Evolutionary conservation across 176 grass and related monocot species (phyloP).

Genomic region (Juncus effusus): DNA sequence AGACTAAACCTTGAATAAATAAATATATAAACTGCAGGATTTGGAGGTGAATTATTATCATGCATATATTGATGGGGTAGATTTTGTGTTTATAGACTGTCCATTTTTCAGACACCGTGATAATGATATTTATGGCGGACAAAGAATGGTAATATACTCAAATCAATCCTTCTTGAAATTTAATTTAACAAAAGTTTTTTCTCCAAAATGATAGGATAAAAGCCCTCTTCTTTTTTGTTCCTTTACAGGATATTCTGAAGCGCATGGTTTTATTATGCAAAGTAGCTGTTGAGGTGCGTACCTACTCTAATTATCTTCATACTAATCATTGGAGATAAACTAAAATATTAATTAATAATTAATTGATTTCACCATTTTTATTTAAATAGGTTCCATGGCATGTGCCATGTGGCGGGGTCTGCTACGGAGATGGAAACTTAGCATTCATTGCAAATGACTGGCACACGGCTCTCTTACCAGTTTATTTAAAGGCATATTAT

Average conservation of each 20-base stretch:
- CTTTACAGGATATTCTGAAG: constrained; percentile 74
- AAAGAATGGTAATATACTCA: constrained; percentile 58
- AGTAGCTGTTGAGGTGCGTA: constrained; percentile 78
- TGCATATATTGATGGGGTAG: constrained; percentile 86
- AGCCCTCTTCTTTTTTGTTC: constrained; percentile 5
- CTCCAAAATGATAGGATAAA: too few species aligned
- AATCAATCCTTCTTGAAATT: too few species aligned
- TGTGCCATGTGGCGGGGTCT: constrained; percentile 60
- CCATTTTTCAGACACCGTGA: constrained; percentile 53
- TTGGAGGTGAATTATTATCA: constrained; percentile 81
- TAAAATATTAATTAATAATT: neutral
- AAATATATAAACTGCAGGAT: constrained; percentile 46
- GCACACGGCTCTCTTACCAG: constrained; percentile 85
- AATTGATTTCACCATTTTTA: constrained; percentile 12
- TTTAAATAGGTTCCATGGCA: constrained; percentile 73
- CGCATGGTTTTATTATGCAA: constrained; percentile 93
- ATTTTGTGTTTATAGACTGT: constrained; percentile 83
- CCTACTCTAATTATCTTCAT: too few species aligned
- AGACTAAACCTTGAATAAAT: too few species aligned
- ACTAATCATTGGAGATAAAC: too few species aligned
- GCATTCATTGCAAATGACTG: constrained; percentile 96
- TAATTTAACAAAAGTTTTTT: too few species aligned
- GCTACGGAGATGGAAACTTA: constrained; percentile 94
- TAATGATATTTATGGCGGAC: constrained; percentile 82
- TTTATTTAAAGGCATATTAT: constrained; percentile 90